These are phyloP conservation scores for Adansonia digitata DNA, from an alignment of 345 rosid genomes.

Conservation along the genomic window DNA sequence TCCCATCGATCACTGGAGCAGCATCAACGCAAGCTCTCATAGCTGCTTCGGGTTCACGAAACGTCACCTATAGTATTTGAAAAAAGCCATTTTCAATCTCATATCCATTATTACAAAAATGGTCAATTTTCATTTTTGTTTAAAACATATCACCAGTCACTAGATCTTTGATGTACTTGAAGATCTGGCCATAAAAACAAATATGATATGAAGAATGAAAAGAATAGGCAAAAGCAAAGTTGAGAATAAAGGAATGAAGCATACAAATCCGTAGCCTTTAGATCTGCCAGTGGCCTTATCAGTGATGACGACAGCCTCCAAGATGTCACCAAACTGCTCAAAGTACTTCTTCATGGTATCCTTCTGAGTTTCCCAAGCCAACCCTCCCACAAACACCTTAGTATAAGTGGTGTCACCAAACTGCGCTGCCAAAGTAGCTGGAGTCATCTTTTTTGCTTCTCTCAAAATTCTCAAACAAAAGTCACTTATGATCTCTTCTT, in stretches of 20 bases:
- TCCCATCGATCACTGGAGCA: constrained; percentile 93
- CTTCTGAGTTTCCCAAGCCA: constrained; percentile 99
- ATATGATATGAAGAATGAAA: neutral
- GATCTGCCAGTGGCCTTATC: constrained; percentile 98
- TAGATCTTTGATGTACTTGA: constrained; percentile 16
- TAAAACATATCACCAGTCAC: neutral
- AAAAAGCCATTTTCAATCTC: too few species aligned
- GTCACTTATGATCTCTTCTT: neutral
- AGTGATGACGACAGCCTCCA: constrained; percentile 97
- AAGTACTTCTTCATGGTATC: constrained; percentile 88
- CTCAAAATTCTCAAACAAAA: neutral
- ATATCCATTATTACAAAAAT: neutral
- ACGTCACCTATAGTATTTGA: constrained; percentile 58
- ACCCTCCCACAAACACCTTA: constrained; percentile 92
- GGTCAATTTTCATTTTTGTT: neutral
- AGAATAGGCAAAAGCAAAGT: neutral
- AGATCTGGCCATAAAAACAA: constrained; percentile 13
- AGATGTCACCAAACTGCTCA: constrained; percentile 94
- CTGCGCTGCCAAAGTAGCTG: constrained; percentile 44
- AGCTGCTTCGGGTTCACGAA: constrained; percentile 90
- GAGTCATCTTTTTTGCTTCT: constrained; percentile 32
- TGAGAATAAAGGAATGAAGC: constrained; percentile 9
- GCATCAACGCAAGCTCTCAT: constrained; percentile 92
- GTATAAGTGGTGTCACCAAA: constrained; percentile 91
- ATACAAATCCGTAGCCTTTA: constrained; percentile 98